A percentile compares a stretch with the other conserved stretches of the same genome.
Conservation (phyloP, 2,329 filamentous ascomycete species). For the Tolypocladium capitatum region DNA sequence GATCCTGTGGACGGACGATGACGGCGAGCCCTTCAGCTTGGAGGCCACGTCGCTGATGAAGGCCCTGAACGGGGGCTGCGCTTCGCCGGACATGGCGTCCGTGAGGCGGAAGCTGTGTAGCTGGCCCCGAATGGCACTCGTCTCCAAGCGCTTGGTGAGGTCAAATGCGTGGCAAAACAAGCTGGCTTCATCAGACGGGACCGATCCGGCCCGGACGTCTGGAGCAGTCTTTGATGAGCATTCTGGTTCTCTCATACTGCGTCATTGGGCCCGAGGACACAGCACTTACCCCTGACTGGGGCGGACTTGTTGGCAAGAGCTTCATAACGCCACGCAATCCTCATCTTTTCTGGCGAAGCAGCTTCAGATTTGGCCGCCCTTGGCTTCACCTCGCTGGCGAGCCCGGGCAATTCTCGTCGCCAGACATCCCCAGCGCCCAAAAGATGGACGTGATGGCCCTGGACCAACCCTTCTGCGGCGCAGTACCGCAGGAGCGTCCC, state of each 20-base stretch:
- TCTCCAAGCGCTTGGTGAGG: slow-evolving; percentile 49
- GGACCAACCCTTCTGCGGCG: slow-evolving; percentile 82
- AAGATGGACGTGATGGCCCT: slow-evolving; percentile 80
- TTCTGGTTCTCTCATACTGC: not conserved
- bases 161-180: slow-evolving; percentile 64
- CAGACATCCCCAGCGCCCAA: slow-evolving; percentile 69
- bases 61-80: slow-evolving; percentile 33
- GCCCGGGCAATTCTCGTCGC: slow-evolving; percentile 70
- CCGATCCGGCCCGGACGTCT: slow-evolving; percentile 7
- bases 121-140: slow-evolving; percentile 33
- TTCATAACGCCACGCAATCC: slow-evolving; percentile 98
- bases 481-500: slow-evolving; percentile 77
- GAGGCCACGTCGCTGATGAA: slow-evolving; percentile 48
- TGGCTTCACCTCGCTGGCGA: slow-evolving; percentile 32
- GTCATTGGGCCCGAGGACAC: too few relatives aligned
- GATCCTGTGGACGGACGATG: slow-evolving; percentile 60
- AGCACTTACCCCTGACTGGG: slow-evolving; percentile 3
- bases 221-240: slow-evolving; percentile 1
- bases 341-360: slow-evolving; percentile 64
- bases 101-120: slow-evolving; percentile 37
- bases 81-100: slow-evolving; percentile 12
- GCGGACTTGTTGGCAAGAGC: slow-evolving; percentile 46
- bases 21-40: slow-evolving; percentile 42
- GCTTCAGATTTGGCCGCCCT: slow-evolving; percentile 25
- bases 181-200: slow-evolving; percentile 5